A percentile compares a stretch with the other conserved stretches of the same genome.
phyloP scores from a whole-genome alignment of 2,329 filamentous ascomycete species.

The Neonectria faginata region DNA sequence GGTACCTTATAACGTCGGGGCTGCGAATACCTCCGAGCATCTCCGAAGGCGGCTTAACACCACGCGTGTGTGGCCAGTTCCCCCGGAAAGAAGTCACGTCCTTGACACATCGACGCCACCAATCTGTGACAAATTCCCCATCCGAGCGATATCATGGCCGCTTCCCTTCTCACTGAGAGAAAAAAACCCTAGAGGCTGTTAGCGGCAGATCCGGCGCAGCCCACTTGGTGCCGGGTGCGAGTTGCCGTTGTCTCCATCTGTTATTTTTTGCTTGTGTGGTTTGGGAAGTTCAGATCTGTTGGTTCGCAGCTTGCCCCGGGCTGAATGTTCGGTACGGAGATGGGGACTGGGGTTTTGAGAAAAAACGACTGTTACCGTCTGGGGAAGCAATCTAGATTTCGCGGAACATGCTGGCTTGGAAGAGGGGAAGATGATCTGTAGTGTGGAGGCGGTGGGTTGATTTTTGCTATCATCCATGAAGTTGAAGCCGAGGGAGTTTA shows the following conservation, averaged over 20 bases:
- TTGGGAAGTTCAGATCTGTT: background rate
- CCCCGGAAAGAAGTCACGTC: background rate
- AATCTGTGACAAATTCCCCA: background rate
- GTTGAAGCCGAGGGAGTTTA: background rate
- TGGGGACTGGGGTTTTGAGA: background rate
- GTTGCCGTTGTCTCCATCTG: background rate
- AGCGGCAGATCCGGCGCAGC: background rate
- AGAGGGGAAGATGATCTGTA: background rate
- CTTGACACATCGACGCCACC: background rate
- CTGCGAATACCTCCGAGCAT: background rate
- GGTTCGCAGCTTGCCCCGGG: background rate
- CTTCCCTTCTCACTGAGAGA: background rate
- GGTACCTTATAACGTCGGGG: background rate
- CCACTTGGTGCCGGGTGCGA: background rate
- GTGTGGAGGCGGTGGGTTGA: background rate
- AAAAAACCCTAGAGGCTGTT: background rate
- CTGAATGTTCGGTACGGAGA: background rate
- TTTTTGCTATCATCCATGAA: background rate
- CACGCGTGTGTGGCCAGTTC: background rate
- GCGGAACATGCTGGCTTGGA: background rate
- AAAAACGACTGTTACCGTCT: no score
- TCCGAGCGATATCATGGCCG: background rate
- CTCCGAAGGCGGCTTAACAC: background rate
- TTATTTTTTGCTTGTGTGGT: background rate
- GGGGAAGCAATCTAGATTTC: background rate